Percentiles rank a stretch among this genome's conserved stretches.
phyloP scores from a whole-genome alignment of 331 rosid species.

The Quercus tomentella region DNA sequence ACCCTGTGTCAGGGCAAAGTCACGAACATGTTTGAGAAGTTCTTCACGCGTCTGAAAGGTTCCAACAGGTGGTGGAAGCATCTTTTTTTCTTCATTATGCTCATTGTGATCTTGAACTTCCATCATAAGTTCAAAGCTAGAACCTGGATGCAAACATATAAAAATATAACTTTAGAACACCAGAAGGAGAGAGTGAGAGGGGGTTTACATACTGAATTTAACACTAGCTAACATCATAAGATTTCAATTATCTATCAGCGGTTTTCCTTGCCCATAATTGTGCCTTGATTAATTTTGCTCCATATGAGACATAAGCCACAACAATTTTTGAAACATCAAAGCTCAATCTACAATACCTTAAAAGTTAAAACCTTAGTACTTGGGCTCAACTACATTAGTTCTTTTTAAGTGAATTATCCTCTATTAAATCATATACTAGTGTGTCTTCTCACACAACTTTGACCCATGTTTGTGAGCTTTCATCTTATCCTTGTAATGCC shows the following conservation, averaged over 20 bases:
- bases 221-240: not conserved
- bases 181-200: not conserved
- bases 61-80: constrained; percentile 14
- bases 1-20: constrained; percentile 11
- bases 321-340: not conserved
- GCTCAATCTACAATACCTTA: not conserved
- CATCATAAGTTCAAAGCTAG: constrained; percentile 8
- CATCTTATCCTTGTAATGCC: not conserved
- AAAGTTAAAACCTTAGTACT: not conserved
- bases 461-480: not conserved
- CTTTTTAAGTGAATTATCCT: not conserved
- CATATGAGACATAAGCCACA: not conserved
- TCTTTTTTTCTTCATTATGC: not conserved
- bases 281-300: not conserved
- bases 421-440: no score
- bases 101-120: constrained; percentile 7
- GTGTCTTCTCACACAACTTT: not conserved
- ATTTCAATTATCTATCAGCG: not conserved
- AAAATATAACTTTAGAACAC: not conserved
- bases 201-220: not conserved
- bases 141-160: not conserved
- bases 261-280: not conserved
- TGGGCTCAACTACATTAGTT: not conserved
- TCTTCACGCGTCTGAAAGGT: constrained; percentile 6
- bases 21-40: constrained; percentile 15